Base-by-base conservation (phyloP, 768 basidiomycete genomes). In the Russula sp. region DNA sequence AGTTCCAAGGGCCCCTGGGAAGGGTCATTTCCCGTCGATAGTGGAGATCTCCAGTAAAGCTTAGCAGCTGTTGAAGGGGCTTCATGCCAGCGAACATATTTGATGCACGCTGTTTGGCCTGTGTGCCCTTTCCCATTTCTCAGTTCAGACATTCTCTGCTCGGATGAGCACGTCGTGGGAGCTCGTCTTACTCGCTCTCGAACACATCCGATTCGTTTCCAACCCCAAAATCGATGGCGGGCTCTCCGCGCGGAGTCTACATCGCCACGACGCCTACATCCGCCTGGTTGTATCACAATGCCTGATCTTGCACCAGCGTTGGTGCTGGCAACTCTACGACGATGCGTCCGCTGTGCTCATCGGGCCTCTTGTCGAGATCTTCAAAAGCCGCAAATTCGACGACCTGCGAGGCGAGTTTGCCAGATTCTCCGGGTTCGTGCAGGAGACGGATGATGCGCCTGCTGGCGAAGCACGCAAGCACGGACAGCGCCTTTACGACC, bases 91-190 rank as follows among this genome's bases (percentile, higher is more conserved):
- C 66, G 95, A 98, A 72, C 69, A 75, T 14, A 74, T 84, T n/a
- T 95, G 93, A 88, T 78, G 77, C 41, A 75, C 79, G 7, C 77
- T 88, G 7, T 87, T 91, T 68, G 80, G 77, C 29, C 71, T 95
- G 1, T 88, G 83, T 61, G 81, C 86, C 1, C 72, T 95, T 11
- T 89, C 90, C 0, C 93, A 94, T 68, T 90, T 96, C 74, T 87
- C 86, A 1, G 68, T 76, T 0, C 72, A 77, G 5, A 75, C 75
- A 2, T 70, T 76, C 20, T 59, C 61, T 6, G 72, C 73, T 25
- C 74, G 74, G 3, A 76, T 88, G 16, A 74, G 77, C 3, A 74
- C 83, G 1, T 79, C 78, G 11, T 98, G 95, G 95, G 76, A 81
- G 0, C 70, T 88, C 1, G 82, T 88, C 20, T 67, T 75, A 1